Conservation (phyloP, 345 rosid species). For the Cardamine occulta region DNA sequence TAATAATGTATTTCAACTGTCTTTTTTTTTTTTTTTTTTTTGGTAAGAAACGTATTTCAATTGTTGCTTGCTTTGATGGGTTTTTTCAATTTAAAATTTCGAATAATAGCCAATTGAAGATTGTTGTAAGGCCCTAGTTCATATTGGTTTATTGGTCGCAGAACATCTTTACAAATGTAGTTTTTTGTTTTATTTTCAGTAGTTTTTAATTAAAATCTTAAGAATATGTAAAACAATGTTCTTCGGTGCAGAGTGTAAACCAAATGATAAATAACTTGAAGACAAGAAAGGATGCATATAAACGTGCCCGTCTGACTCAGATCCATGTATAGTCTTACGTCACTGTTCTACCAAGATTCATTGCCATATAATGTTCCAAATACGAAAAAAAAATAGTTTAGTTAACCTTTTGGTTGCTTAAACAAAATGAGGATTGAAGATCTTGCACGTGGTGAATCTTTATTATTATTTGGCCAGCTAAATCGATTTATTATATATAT, state of each 20-base stretch:
- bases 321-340: constrained; percentile 29
- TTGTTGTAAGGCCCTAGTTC: no score
- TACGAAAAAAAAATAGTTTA: no score
- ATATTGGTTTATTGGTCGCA: no score
- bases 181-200: neutral
- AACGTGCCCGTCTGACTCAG: constrained; percentile 36
- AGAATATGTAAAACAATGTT: neutral
- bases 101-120: no score
- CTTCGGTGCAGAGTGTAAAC: neutral
- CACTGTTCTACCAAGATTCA: neutral
- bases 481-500: neutral
- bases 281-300: constrained; percentile 24
- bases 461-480: neutral
- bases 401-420: no score
- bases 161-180: no score
- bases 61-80: no score
- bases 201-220: neutral
- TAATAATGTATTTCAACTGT: no score
- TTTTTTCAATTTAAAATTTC: no score
- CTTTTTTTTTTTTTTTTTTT: no score
- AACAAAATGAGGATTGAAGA: neutral
- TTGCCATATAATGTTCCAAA: neutral
- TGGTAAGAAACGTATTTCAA: no score
- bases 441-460: constrained; percentile 5
- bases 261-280: constrained; percentile 18